phyloP scores from a whole-genome alignment of 2,329 filamentous ascomycete genomes.

The Colletotrichum camelliae region DNA sequence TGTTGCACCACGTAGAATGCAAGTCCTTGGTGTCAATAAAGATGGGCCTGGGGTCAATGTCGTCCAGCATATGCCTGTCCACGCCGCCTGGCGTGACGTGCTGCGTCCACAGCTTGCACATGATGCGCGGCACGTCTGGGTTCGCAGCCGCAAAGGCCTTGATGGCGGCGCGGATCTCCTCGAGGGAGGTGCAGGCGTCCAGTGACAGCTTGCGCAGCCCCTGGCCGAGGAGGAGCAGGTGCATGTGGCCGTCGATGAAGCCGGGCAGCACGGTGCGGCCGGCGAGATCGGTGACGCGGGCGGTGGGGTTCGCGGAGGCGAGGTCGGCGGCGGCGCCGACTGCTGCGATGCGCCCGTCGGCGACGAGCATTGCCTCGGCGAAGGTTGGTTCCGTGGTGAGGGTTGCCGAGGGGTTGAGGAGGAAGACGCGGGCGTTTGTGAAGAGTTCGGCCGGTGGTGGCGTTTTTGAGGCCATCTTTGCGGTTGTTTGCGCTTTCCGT shows the following conservation, averaged over 20 bases:
- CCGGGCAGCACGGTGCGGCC: constrained; percentile 53
- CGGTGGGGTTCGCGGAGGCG: neutral
- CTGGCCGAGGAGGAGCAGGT: constrained; percentile 59
- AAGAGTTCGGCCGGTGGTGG: constrained; percentile 10
- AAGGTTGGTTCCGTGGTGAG: constrained; percentile 21
- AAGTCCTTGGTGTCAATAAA: constrained; percentile 63
- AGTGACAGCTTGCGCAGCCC: constrained; percentile 56
- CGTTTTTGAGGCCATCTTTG: neutral
- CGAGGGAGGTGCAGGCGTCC: constrained; percentile 50
- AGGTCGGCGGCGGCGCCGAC: constrained; percentile 11
- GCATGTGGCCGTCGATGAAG: constrained; percentile 64
- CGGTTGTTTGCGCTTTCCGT: neutral
- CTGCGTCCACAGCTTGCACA: constrained; percentile 63
- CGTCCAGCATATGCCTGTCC: constrained; percentile 53
- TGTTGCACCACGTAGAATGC: constrained; percentile 63
- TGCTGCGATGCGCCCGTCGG: constrained; percentile 15
- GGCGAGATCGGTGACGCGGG: constrained; percentile 18
- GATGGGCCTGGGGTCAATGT: constrained; percentile 58
- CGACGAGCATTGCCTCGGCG: constrained; percentile 23
- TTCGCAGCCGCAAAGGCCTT: constrained; percentile 50
- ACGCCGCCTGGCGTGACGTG: constrained; percentile 51
- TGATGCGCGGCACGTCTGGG: constrained; percentile 52
- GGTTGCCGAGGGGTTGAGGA: constrained; percentile 6
- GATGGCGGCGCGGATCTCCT: constrained; percentile 54
- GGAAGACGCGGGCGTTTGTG: constrained; percentile 23